phyloP scores from a whole-genome alignment of 768 basidiomycete genomes.

The Ramaria sp. region DNA sequence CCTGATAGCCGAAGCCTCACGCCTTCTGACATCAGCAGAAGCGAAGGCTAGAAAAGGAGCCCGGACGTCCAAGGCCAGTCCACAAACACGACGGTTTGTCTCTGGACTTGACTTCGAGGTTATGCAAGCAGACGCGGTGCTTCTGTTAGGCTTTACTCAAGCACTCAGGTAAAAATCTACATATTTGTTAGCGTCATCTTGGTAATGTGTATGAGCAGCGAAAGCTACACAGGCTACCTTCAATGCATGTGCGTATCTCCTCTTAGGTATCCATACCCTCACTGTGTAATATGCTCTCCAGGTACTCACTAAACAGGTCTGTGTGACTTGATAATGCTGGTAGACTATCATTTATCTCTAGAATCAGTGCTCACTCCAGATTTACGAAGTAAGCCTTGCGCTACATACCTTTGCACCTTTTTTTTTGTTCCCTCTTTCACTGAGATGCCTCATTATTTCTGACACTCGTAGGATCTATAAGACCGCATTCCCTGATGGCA shows the following conservation, averaged over 20 bases:
- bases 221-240: constrained; percentile 69
- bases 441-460: constrained; percentile 2
- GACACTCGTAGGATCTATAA: constrained; percentile 45
- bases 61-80: constrained; percentile 24
- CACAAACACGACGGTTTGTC: constrained; percentile 31
- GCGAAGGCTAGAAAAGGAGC: constrained; percentile 46
- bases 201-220: constrained; percentile 29
- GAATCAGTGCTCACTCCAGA: constrained; percentile 47
- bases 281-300: constrained; percentile 13
- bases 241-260: constrained; percentile 53
- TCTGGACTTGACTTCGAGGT: constrained; percentile 71
- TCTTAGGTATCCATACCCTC: not conserved
- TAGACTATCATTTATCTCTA: not conserved
- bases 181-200: not conserved
- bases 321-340: constrained; percentile 9
- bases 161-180: constrained; percentile 45
- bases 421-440: not conserved
- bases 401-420: not conserved
- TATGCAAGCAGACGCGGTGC: constrained; percentile 59
- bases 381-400: constrained; percentile 48
- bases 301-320: constrained; percentile 46
- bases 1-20: constrained; percentile 53
- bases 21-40: constrained; percentile 46
- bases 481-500: constrained; percentile 51
- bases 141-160: constrained; percentile 60